These are phyloP conservation scores for Chlamydomonas incerta DNA, from an alignment of 139 green algal species.

Conservation along the genomic window DNA sequence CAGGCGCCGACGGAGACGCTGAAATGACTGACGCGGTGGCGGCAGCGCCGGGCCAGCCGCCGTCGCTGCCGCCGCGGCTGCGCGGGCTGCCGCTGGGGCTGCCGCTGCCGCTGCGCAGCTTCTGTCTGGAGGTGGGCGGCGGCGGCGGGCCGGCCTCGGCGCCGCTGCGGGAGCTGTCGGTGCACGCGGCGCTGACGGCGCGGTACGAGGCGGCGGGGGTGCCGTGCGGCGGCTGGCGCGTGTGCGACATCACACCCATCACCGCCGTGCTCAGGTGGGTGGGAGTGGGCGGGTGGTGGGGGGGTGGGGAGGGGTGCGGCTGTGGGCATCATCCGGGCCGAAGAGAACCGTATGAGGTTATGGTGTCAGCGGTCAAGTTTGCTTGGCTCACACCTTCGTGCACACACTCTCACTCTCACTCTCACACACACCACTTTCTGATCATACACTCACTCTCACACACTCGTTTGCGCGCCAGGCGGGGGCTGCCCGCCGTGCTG, in stretches of 20 bases:
- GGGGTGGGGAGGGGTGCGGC: too few relatives aligned
- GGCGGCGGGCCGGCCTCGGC: not conserved
- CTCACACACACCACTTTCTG: not conserved
- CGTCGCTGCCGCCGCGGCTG: not conserved
- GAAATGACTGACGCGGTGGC: not conserved
- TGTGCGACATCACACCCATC: not conserved
- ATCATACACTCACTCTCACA: not conserved
- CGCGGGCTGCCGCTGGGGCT: not conserved
- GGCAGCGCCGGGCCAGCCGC: too few relatives aligned
- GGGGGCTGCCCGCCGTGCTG: not conserved
- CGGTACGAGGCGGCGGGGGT: not conserved
- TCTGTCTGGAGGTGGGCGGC: not conserved
- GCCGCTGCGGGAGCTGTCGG: not conserved
- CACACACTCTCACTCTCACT: not conserved
- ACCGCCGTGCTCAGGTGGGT: constrained; percentile 5
- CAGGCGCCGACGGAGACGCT: not conserved
- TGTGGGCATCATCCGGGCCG: too few relatives aligned
- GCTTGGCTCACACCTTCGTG: not conserved
- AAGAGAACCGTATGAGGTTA: too few relatives aligned
- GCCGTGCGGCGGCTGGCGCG: not conserved
- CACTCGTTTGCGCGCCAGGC: not conserved
- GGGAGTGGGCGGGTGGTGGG: too few relatives aligned
- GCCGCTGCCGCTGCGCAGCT: constrained; percentile 2
- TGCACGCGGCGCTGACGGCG: not conserved
- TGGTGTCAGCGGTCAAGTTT: too few relatives aligned